Percentiles rank a stretch among this genome's conserved stretches.
Conservation (phyloP, 2,329 filamentous ascomycete genomes). For the Fusarium setosum region DNA sequence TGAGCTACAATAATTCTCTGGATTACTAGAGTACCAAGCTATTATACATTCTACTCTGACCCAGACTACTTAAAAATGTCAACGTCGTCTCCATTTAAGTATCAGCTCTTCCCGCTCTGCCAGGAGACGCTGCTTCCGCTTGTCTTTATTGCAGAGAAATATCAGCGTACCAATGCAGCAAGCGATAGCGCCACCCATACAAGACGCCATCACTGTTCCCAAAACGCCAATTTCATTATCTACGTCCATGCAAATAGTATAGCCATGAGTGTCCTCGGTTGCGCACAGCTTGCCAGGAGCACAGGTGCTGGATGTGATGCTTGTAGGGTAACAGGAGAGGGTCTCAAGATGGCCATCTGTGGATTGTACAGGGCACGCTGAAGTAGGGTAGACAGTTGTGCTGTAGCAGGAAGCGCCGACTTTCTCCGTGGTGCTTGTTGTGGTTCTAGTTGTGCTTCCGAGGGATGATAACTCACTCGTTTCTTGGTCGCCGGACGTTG, state of each 20-base stretch:
- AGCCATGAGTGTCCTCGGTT: neutral
- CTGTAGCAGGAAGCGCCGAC: neutral
- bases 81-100: too few species aligned
- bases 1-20: too few species aligned
- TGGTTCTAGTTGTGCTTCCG: neutral
- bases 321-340: neutral
- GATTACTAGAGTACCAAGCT: too few species aligned
- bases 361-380: neutral
- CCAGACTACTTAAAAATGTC: too few species aligned
- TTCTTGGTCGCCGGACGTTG: too few species aligned
- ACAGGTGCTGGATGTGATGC: neutral
- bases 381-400: neutral
- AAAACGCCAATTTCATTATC: neutral
- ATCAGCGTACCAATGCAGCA: neutral
- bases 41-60: too few species aligned
- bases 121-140: neutral
- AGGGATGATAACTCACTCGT: too few species aligned
- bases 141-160: neutral
- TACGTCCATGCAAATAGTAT: neutral
- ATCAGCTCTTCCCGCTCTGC: too few species aligned
- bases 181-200: neutral
- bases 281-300: neutral
- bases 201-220: neutral
- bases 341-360: neutral
- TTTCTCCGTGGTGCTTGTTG: neutral